Base-by-base conservation (phyloP, 2,329 filamentous ascomycete species). In the Geosmithia putterillii region DNA sequence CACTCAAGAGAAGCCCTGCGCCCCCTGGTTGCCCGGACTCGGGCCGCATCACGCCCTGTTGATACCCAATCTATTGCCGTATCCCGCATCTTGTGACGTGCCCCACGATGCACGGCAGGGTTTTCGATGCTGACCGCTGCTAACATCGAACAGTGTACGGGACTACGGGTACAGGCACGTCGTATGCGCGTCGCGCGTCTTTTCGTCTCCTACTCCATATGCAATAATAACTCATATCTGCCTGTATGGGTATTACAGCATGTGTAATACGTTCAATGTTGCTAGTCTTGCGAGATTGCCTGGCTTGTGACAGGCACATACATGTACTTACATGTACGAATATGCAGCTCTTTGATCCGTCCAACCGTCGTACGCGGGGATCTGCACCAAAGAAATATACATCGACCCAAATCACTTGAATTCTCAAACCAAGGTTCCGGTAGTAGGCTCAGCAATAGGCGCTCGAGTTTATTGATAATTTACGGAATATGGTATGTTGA, bases 11-110 rank as follows among this genome's bases (percentile, higher is more conserved):
- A 32, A 32, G 28, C 28, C 28, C 28, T 32, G 28, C 28, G 10
- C 28, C 28, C 28, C 28, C 28, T 32, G 28, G 28, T 32, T 32
- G 28, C 28, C 23, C 28, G 28, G 28, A 9, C 28, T 32, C 28
- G 28, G 28, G 28, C 28, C 28, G 28, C 28, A 32, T 14, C 28
- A 21, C 25, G 39, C 39, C 21, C 15, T 18, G 15, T 41, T 41
- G 39, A 32, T 41, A 41, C 39, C 39, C 39, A 41, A 41, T 22
- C 39, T 32, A 32, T 32, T 32, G 28, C 28, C 15, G 28, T 32
- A 39, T 39, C 12, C 19, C 37, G 37, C 37, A 21, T 22, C 37
- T 39, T 19, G 37, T 39, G 37, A 39, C 37, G 28, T 32, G 28
- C 28, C 28, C 28, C 28, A 32, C 28, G 28, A 32, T 32, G 28